Evolutionary conservation across 2,329 filamentous ascomycete genomes (phyloP).

Genomic region (Xylariales sp.): DNA sequence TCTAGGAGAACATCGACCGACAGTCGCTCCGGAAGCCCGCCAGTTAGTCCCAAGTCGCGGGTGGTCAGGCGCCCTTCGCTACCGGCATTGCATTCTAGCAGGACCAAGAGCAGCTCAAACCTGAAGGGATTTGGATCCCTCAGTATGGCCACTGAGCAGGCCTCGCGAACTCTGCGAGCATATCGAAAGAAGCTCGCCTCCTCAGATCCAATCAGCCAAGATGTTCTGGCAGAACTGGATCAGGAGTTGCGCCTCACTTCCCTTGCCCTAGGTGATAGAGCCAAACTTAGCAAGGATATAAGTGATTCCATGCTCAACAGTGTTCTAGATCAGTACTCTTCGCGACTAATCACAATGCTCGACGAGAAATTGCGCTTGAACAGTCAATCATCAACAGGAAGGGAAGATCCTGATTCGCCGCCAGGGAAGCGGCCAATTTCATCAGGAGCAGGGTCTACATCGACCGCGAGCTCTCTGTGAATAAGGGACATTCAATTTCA

Average conservation of each 20-base stretch:
- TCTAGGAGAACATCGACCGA: slow-evolving; percentile 42
- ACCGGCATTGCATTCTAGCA: slow-evolving; percentile 45
- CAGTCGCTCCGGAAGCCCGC: slow-evolving; percentile 42
- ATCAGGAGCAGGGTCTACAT: slow-evolving; percentile 18
- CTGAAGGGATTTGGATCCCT: slow-evolving; percentile 50
- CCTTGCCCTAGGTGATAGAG: slow-evolving; percentile 54
- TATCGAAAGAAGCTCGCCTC: slow-evolving; percentile 61
- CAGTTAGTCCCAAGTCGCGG: slow-evolving; percentile 44
- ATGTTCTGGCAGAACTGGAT: slow-evolving; percentile 57
- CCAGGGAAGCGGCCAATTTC: slow-evolving; percentile 16
- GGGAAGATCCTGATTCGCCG: slow-evolving; percentile 14
- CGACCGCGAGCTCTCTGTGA: slow-evolving; percentile 7
- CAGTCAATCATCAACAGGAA: slow-evolving; percentile 22
- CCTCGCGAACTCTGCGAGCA: slow-evolving; percentile 55
- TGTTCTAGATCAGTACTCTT: slow-evolving; percentile 70
- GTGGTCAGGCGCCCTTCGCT: slow-evolving; percentile 50
- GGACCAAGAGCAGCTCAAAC: slow-evolving; percentile 47
- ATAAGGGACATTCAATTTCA: slow-evolving; percentile 10
- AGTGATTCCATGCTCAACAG: slow-evolving; percentile 57
- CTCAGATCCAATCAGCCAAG: slow-evolving; percentile 50
- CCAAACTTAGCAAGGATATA: slow-evolving; percentile 48
- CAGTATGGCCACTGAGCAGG: slow-evolving; percentile 60
- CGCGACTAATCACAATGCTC: slow-evolving; percentile 64
- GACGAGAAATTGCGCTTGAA: slow-evolving; percentile 63
- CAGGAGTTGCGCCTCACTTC: slow-evolving; percentile 60